phyloP scores from a whole-genome alignment of 768 basidiomycete species.

The Tulasnella sp. region DNA sequence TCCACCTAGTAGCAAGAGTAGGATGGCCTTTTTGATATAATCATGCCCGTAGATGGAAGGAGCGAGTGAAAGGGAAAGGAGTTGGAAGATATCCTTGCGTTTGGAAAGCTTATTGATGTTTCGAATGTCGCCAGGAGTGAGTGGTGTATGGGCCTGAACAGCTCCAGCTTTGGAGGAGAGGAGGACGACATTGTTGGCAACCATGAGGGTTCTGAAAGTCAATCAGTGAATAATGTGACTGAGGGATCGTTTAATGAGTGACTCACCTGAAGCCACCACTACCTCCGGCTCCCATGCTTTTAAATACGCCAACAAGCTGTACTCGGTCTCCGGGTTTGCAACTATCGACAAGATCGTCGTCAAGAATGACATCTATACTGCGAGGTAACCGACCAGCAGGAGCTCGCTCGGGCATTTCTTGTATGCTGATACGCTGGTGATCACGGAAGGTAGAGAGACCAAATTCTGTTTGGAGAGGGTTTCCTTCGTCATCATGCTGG shows the following conservation, averaged over 20 bases:
- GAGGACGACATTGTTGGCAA: slow-evolving; percentile 90
- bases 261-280: slow-evolving; percentile 78
- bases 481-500: slow-evolving; percentile 82
- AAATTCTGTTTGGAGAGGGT: slow-evolving; percentile 78
- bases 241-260: slow-evolving; percentile 1
- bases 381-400: slow-evolving; percentile 94
- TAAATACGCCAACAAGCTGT: slow-evolving; percentile 89
- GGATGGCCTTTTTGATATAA: slow-evolving; percentile 86
- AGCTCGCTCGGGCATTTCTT: slow-evolving; percentile 99
- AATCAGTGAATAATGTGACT: slow-evolving; percentile 14
- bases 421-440: slow-evolving; percentile 94
- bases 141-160: slow-evolving; percentile 81
- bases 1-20: slow-evolving; percentile 87
- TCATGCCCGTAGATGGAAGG: slow-evolving; percentile 96
- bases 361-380: slow-evolving; percentile 89
- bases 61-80: slow-evolving; percentile 89
- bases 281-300: slow-evolving; percentile 84
- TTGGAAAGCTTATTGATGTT: slow-evolving; percentile 89
- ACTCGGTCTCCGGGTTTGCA: slow-evolving; percentile 98
- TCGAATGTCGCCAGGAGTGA: slow-evolving; percentile 90
- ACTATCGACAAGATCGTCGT: slow-evolving; percentile 92
- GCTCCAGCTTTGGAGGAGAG: slow-evolving; percentile 91
- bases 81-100: slow-evolving; percentile 68
- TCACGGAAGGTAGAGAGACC: slow-evolving; percentile 87
- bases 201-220: slow-evolving; percentile 61